phyloP scores from a whole-genome alignment of 768 basidiomycete genomes.

The Hydnomerulius pinastri region DNA sequence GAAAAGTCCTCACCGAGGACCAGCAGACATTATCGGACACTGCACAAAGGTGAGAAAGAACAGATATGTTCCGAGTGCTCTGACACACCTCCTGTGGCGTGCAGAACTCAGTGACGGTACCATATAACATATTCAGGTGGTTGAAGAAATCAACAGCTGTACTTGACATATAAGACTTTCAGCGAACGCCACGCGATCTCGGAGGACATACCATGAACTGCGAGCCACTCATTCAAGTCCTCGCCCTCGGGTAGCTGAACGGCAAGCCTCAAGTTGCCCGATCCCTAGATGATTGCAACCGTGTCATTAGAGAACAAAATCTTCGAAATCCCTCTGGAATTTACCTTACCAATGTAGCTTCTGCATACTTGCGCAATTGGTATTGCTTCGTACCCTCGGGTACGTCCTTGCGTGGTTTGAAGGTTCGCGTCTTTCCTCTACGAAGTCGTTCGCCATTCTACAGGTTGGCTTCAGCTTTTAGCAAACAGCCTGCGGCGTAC shows the following conservation, averaged over 20 bases:
- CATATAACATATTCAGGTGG: conserved; percentile 98
- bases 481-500: conserved; percentile 27
- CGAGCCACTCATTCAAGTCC: conserved; percentile 98
- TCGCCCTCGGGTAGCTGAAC: conserved; percentile 97
- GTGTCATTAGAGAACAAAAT: conserved; percentile 13
- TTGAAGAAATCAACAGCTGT: conserved; percentile 99
- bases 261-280: conserved; percentile 90
- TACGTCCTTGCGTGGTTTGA: conserved; percentile 94
- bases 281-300: conserved; percentile 58
- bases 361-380: conserved; percentile 96
- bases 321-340: neutral
- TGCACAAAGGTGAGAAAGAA: conserved; percentile 31
- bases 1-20: conserved; percentile 66
- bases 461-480: conserved; percentile 11
- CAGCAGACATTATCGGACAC: conserved; percentile 98
- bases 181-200: neutral
- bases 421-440: conserved; percentile 90
- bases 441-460: conserved; percentile 10
- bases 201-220: conserved; percentile 81
- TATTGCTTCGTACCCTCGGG: conserved; percentile 98
- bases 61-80: conserved; percentile 1
- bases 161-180: conserved; percentile 1
- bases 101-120: conserved; percentile 97
- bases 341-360: conserved; percentile 77
- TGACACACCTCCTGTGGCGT: conserved; percentile 81